Evolutionary conservation across 306 rosid species (phyloP).

Genomic region (Fragaria iinumae): DNA sequence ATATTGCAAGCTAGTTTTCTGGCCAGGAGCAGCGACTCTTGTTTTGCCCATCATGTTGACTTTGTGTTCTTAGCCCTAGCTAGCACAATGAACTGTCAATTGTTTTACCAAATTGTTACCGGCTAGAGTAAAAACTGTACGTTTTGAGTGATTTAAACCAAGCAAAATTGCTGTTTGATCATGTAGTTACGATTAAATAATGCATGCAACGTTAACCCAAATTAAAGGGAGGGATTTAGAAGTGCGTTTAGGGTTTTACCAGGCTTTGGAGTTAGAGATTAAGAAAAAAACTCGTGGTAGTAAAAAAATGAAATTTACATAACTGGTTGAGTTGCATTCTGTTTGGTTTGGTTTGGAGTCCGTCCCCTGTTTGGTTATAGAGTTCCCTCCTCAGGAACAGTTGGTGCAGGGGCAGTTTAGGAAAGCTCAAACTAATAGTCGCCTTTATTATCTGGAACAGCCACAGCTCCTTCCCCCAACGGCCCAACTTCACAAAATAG

Average conservation of each 20-base stretch:
- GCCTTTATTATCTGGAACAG: constrained; percentile 13
- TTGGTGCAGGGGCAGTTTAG: constrained; percentile 45
- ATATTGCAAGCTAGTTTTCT: neutral
- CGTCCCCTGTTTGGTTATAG: constrained; percentile 4
- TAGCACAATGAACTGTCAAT: neutral
- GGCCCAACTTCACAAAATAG: constrained; percentile 40
- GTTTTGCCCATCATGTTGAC: neutral
- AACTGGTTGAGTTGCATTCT: neutral
- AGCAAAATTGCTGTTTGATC: neutral
- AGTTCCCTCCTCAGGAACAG: constrained; percentile 14
- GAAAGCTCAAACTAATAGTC: constrained; percentile 8
- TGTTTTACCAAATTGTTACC: neutral
- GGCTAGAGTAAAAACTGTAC: neutral
- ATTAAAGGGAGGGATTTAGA: neutral
- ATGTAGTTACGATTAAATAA: neutral
- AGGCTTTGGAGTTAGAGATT: neutral
- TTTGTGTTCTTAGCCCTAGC: neutral
- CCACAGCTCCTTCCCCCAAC: too few species aligned
- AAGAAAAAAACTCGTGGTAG: neutral
- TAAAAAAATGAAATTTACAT: neutral
- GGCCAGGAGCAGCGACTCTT: neutral
- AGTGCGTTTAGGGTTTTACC: neutral
- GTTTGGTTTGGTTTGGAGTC: neutral
- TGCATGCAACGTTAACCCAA: neutral
- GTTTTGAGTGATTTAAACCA: neutral